These are phyloP conservation scores for Cryptosporidium canis DNA, from an alignment of 169 alveolate genomes.

Conservation along the genomic window DNA sequence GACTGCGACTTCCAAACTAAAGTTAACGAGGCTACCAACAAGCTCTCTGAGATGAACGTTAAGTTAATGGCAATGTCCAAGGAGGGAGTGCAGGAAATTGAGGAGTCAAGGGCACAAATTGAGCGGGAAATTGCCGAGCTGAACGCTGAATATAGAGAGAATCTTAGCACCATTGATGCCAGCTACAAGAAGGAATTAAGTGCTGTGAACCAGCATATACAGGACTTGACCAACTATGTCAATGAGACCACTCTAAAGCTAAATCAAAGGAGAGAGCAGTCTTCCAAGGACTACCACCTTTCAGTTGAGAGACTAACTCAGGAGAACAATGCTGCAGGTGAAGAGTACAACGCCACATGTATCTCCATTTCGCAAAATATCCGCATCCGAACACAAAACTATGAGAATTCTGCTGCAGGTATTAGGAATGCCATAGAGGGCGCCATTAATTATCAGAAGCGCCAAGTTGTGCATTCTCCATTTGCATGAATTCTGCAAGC, in stretches of 20 bases:
- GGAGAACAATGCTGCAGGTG: constrained; percentile 62
- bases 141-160: constrained; percentile 33
- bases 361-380: constrained; percentile 50
- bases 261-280: constrained; percentile 38
- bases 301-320: constrained; percentile 48
- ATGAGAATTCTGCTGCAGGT: constrained; percentile 54
- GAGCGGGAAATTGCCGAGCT: constrained; percentile 48
- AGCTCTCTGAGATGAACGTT: constrained; percentile 41
- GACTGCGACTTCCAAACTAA: constrained; percentile 42
- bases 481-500: constrained; percentile 31
- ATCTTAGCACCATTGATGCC: constrained; percentile 27
- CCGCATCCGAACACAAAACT: constrained; percentile 46
- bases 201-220: constrained; percentile 37
- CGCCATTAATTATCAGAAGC: constrained; percentile 58
- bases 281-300: constrained; percentile 28
- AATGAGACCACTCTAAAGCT: constrained; percentile 45
- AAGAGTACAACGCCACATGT: constrained; percentile 47
- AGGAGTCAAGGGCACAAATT: constrained; percentile 1
- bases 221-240: constrained; percentile 41
- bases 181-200: constrained; percentile 16
- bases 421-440: constrained; percentile 67
- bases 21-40: constrained; percentile 28
- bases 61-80: background rate
- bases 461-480: constrained; percentile 71
- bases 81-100: constrained; percentile 44